Evolutionary conservation across 192 early-diverging fungal genomes (phyloP).

Genomic region (Obelidium mucronatum): DNA sequence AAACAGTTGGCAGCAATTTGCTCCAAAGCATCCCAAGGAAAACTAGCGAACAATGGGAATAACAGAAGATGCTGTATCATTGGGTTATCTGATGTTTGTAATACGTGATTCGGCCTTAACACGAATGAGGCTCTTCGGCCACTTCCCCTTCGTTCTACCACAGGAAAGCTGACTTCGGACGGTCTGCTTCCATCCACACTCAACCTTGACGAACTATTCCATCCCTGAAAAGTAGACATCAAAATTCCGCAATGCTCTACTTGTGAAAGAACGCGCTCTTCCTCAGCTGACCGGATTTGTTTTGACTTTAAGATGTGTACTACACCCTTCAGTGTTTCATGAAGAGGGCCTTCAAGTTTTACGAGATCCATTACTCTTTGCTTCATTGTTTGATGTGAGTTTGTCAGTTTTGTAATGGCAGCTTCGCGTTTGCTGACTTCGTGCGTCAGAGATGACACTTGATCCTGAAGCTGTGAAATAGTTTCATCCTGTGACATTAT

Average conservation of each 20-base stretch:
- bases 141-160: background rate
- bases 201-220: background rate
- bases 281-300: no score
- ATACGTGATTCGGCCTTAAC: no score
- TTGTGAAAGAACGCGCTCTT: no score
- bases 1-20: background rate
- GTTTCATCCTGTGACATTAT: background rate
- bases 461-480: background rate
- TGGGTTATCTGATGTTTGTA: background rate
- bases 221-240: no score
- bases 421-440: background rate
- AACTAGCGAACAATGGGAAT: conserved; percentile 50
- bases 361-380: background rate
- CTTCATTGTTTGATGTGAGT: background rate
- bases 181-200: background rate
- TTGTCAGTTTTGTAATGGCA: background rate
- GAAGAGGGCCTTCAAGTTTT: background rate
- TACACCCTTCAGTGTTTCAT: background rate
- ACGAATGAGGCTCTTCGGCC: no score
- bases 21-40: conserved; percentile 43
- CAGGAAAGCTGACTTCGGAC: background rate
- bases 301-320: background rate
- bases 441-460: background rate
- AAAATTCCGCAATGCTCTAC: no score
- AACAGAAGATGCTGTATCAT: conserved; percentile 18